A percentile compares a stretch with the other conserved stretches of the same genome.
phyloP scores from a whole-genome alignment of 2,329 filamentous ascomycete genomes.

The Fusarium penzigii region DNA sequence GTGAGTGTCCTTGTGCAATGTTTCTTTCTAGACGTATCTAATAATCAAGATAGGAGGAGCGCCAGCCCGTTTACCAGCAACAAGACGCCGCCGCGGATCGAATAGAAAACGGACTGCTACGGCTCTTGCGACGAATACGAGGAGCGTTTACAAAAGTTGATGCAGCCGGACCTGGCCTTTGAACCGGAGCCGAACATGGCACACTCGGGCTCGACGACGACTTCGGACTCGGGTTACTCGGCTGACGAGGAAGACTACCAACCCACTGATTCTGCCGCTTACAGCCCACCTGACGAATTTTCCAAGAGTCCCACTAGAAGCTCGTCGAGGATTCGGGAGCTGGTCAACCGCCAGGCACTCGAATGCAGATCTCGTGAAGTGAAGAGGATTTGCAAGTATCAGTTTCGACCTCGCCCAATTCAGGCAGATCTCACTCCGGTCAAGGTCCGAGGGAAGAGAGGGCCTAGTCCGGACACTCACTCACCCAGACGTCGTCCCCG shows the following conservation, averaged over 20 bases:
- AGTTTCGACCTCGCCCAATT: conserved; percentile 4
- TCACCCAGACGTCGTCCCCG: too few relatives aligned
- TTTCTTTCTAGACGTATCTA: conserved; percentile 9
- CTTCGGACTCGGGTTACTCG: too few relatives aligned
- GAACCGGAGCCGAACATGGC: background rate
- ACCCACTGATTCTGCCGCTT: too few relatives aligned
- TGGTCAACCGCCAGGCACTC: too few relatives aligned
- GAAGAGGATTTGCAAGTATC: conserved; percentile 8
- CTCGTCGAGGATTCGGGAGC: too few relatives aligned
- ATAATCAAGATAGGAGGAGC: conserved; percentile 35
- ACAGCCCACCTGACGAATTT: too few relatives aligned
- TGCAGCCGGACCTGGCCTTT: background rate
- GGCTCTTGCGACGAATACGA: conserved; percentile 34
- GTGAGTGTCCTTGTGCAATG: conserved; percentile 50
- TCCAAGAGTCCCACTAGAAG: too few relatives aligned
- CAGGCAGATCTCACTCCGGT: conserved; percentile 8
- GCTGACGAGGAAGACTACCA: background rate
- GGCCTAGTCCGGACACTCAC: background rate
- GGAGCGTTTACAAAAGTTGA: conserved; percentile 19
- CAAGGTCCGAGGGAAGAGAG: conserved; percentile 20
- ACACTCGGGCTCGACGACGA: background rate
- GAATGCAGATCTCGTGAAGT: too few relatives aligned
- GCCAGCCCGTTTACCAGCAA: conserved; percentile 38
- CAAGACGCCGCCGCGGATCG: conserved; percentile 46
- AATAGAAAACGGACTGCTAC: conserved; percentile 39